These are phyloP conservation scores for Fusarium denticulatum DNA, from an alignment of 2,329 filamentous ascomycete genomes.

Conservation along the genomic window DNA sequence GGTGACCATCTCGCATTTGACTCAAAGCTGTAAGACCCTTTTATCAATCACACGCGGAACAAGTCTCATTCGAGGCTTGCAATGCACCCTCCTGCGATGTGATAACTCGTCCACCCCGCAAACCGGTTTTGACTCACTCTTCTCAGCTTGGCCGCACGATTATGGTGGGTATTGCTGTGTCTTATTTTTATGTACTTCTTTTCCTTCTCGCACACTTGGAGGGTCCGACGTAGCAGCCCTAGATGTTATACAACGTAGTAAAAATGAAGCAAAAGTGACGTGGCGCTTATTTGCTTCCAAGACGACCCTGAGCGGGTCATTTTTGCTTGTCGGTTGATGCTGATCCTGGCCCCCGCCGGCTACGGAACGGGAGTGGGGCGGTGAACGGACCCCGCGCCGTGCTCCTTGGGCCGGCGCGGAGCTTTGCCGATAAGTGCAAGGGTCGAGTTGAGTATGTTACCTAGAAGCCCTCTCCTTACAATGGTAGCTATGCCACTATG, in stretches of 20 bases:
- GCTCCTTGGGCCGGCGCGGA: neutral
- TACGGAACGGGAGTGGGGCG: slow-evolving; percentile 31
- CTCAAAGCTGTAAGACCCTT: neutral
- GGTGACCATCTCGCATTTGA: slow-evolving; percentile 3
- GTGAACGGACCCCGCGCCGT: slow-evolving; percentile 19
- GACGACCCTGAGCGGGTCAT: slow-evolving; percentile 8
- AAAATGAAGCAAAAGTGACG: slow-evolving; percentile 21
- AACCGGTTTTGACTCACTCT: slow-evolving; percentile 34
- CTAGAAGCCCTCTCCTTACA: neutral
- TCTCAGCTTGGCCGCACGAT: slow-evolving; percentile 13
- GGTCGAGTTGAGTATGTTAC: neutral
- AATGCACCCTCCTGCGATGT: slow-evolving; percentile 32
- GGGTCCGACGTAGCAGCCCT: neutral
- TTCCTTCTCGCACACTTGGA: neutral
- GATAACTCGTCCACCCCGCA: slow-evolving; percentile 17
- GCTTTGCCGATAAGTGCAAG: neutral
- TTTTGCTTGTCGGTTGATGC: slow-evolving; percentile 7
- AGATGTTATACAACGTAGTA: neutral
- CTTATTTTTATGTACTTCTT: neutral
- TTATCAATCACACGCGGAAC: slow-evolving; percentile 5
- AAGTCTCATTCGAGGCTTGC: slow-evolving; percentile 30
- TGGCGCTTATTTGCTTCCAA: slow-evolving; percentile 22
- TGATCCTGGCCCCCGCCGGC: slow-evolving; percentile 4
- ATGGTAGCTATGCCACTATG: neutral
- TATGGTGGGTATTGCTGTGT: slow-evolving; percentile 10